Base-by-base conservation (phyloP, 768 basidiomycete species). In the Trametes coccinea region DNA sequence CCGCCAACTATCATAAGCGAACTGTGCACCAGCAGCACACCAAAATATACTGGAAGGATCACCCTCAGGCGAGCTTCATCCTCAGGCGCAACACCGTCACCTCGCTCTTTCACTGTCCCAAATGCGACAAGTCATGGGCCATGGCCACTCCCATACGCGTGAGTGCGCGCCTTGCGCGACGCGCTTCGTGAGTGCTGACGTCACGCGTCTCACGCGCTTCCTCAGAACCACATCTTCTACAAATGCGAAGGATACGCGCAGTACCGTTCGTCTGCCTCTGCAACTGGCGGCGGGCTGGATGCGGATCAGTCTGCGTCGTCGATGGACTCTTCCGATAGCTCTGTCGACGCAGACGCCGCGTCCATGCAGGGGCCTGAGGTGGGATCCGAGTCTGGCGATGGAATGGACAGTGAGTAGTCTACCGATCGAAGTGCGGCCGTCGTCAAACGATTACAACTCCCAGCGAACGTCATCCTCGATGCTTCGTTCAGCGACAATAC, bases 101-200 rank as follows among this genome's bases (percentile, higher is more conserved):
- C 10, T 53, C 56, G n/a, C 46, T 37, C 51, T 62, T 62, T 51
- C 61, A 62, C 61, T 62, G 61, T 39, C 56, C 56, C 17, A 50
- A 62, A 29, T 62, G 61, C 51, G 46, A 53, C 45, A 54, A 40
- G 27, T 54, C 46, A 13, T 60, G 53, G 52, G 52, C 59, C n/a
- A 53, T 60, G 52, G 52, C 59, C 8, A 54, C 46, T 3, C 52
- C 52, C 3, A 41, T 60, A 40, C 59, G 59, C 52, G 59, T 60
- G 45, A 53, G 59, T 60, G 16, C 29, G 39, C 46, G 45, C 30
- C 9, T 22, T 22, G 22, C 39, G 27, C 29, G 6, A 10, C n/a
- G 45, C 30, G 52, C 22, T 53, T 17, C 10, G 2, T 13, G 31
- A 22, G 13, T 5, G 27, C 45, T 53, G 51, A 58, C 40, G 57